Base-by-base conservation (phyloP, 2,329 filamentous ascomycete genomes). In the Penicillium rolfsii region DNA sequence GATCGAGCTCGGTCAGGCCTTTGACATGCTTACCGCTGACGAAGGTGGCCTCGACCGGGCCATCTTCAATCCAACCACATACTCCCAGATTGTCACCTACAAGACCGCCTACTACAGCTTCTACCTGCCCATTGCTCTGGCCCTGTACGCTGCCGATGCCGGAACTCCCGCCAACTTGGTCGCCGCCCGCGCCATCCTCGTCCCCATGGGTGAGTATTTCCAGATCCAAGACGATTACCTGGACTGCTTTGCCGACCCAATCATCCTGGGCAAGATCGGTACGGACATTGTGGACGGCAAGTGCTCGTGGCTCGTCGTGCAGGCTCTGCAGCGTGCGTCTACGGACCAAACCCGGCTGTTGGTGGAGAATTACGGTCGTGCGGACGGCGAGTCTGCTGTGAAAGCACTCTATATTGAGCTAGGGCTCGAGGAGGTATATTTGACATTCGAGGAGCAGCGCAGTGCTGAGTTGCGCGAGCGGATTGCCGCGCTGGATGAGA, bases 201-300 rank as follows among this genome's bases (percentile, higher is more conserved):
- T 99, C 67, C 93, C 94, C 22, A 91, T 98, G 77, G 95, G 95
- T 74, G 93, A 98, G 83, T 99, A 99, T 84, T 99, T 99, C 86
- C 95, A 99, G 82, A 87, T 97, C 66, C 95, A 99, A 81, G 95
- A 99, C 78, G 95, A 99, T 83, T 99, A 95, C 82, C 91, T 99
- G 56, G 95, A 99, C 84, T 96, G 96, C 82, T 99, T 95, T 74
- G 95, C 94, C 71, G 89, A 94, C 70, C 93, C 95, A 40, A 87
- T 92, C 73, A 87, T 93, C 73, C 95, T 99, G 76, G 95, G 95
- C 79, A 99, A 99, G 87, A 97, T 98, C 68, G 95, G 95, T 68
- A 99, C 95, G 62, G 95, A 99, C 74, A 99, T 99, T 79, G 89
- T 93, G 84, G 95, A 99, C 82, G 99, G 99, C 87, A 99, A 99